A percentile compares a stretch with the other conserved stretches of the same genome.
These are phyloP conservation scores for Dactylonectria estremocensis DNA, from an alignment of 2,329 filamentous ascomycete species.

Conservation along the genomic window DNA sequence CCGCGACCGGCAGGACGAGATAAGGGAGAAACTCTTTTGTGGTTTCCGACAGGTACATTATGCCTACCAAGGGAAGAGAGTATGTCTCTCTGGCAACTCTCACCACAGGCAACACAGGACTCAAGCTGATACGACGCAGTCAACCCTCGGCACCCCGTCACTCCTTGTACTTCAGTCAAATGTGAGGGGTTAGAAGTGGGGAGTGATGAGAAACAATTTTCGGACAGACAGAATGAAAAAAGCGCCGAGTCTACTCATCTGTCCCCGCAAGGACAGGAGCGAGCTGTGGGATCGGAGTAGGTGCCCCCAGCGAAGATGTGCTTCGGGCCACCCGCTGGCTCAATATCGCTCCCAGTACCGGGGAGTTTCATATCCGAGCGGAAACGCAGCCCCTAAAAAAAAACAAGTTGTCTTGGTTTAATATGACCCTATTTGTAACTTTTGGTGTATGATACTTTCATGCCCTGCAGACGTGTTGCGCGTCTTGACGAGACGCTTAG, in stretches of 20 bases:
- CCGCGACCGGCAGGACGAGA: neutral
- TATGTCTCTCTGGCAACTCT: neutral
- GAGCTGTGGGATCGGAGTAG: neutral
- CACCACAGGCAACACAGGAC: neutral
- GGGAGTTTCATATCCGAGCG: neutral
- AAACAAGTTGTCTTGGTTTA: neutral
- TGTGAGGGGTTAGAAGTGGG: neutral
- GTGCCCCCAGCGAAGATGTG: neutral
- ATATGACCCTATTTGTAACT: neutral
- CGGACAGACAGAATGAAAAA: neutral
- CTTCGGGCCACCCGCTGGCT: neutral
- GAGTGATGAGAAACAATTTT: no score
- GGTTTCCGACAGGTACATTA: constrained; percentile 7
- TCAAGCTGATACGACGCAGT: neutral
- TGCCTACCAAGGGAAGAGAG: no score
- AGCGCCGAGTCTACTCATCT: neutral
- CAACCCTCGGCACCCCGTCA: neutral
- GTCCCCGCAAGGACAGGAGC: no score
- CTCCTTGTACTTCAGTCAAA: neutral
- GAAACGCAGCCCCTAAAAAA: neutral
- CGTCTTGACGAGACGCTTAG: neutral
- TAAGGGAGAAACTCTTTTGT: neutral
- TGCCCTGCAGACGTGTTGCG: neutral
- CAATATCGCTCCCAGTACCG: neutral
- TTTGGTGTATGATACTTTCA: neutral